These are phyloP conservation scores for Salvia sclarea DNA, from an alignment of 305 asterid genomes.

Conservation along the genomic window DNA sequence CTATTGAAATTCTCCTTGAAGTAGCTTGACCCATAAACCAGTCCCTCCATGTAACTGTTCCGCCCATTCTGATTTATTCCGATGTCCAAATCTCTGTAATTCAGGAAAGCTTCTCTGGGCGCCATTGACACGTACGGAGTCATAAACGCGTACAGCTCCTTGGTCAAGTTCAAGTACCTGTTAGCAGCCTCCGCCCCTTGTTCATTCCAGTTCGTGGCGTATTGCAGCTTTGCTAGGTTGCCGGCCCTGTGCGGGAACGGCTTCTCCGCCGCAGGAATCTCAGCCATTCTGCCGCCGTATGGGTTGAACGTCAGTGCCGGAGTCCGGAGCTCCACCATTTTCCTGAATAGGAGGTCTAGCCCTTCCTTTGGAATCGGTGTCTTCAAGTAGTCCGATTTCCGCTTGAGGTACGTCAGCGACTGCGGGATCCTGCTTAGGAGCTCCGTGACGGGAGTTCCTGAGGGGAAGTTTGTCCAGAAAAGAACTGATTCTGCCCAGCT, in stretches of 20 bases:
- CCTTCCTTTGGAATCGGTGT: slow-evolving; percentile 30
- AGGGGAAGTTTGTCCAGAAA: slow-evolving; percentile 29
- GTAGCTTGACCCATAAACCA: slow-evolving; percentile 32
- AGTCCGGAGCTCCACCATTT: slow-evolving; percentile 18
- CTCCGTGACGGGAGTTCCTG: slow-evolving; percentile 14
- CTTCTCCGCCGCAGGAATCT: slow-evolving; percentile 28
- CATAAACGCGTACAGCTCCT: slow-evolving; percentile 36
- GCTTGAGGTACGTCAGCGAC: slow-evolving; percentile 1
- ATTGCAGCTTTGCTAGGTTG: slow-evolving; percentile 36
- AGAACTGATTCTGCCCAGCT: slow-evolving; percentile 43
- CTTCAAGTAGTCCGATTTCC: slow-evolving; percentile 20
- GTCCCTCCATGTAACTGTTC: slow-evolving; percentile 40
- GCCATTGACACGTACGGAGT: slow-evolving; percentile 37
- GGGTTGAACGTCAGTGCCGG: slow-evolving; percentile 35
- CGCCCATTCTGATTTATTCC: slow-evolving; percentile 36
- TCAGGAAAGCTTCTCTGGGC: slow-evolving; percentile 43
- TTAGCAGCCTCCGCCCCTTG: slow-evolving; percentile 16
- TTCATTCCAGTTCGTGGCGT: slow-evolving; percentile 37
- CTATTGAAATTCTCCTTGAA: slow-evolving; percentile 42
- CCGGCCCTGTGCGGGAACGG: slow-evolving; percentile 53
- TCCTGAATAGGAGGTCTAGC: slow-evolving; percentile 28
- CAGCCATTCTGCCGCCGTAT: slow-evolving; percentile 39
- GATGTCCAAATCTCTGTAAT: slow-evolving; percentile 45
- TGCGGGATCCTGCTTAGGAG: slow-evolving; percentile 41
- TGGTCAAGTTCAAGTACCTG: slow-evolving; percentile 28